Evolutionary conservation across 306 rosid species (phyloP).

Genomic region (Gastrolobium villosum): DNA sequence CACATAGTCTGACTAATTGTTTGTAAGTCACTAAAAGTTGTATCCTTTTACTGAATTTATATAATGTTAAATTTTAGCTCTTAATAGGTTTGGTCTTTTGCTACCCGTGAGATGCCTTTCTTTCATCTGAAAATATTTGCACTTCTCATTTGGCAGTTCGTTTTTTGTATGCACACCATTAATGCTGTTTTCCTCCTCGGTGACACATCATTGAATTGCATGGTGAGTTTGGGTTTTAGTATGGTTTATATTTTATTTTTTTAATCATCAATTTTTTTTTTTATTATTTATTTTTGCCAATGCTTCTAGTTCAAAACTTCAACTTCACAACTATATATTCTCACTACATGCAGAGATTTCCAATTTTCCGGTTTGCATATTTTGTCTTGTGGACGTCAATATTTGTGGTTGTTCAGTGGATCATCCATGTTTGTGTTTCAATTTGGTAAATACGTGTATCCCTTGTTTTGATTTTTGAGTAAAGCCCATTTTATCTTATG

Average conservation of each 20-base stretch:
- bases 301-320: conserved; percentile 8
- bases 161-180: conserved; percentile 81
- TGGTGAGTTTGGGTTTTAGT: conserved; percentile 64
- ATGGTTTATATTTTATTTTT: neutral
- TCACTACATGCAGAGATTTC: conserved; percentile 77
- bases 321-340: conserved; percentile 36
- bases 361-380: conserved; percentile 83
- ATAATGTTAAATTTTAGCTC: neutral
- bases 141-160: conserved; percentile 60
- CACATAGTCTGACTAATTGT: too few species aligned
- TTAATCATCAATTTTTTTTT: neutral
- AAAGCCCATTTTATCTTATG: too few species aligned
- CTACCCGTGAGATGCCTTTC: neutral
- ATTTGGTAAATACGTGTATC: conserved; percentile 59
- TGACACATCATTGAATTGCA: conserved; percentile 74
- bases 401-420: conserved; percentile 87
- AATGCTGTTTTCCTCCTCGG: conserved; percentile 87
- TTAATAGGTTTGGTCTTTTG: neutral
- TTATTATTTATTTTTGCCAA: neutral
- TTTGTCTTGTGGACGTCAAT: conserved; percentile 75
- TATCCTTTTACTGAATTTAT: too few species aligned
- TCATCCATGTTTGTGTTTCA: conserved; percentile 73
- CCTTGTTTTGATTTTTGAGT: conserved; percentile 28
- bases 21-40: too few species aligned
- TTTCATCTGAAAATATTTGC: conserved; percentile 46